phyloP scores from a whole-genome alignment of 495 filamentous ascomycete species.

The Letharia columbiana region DNA sequence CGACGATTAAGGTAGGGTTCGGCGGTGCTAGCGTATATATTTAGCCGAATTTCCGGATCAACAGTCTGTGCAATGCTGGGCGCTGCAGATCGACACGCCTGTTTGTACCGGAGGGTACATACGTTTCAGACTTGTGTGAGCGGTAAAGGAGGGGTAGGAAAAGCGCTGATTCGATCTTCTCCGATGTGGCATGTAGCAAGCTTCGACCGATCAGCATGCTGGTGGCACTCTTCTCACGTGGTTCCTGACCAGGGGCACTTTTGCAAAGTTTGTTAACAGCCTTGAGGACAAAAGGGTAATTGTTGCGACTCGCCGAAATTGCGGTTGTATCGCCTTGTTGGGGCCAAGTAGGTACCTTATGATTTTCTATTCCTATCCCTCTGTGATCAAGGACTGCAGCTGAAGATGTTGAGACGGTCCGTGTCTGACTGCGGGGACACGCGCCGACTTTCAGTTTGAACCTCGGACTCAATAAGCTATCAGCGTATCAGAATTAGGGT shows the following conservation, averaged over 20 bases:
- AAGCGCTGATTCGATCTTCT: slow-evolving; percentile 2
- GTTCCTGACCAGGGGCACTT: background rate
- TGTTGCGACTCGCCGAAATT: background rate
- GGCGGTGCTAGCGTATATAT: background rate
- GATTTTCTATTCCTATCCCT: background rate
- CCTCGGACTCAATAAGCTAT: background rate
- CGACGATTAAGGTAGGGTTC: background rate
- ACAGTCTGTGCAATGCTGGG: background rate
- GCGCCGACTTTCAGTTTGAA: background rate
- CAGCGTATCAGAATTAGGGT: slow-evolving; percentile 5
- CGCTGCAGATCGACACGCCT: slow-evolving; percentile 6
- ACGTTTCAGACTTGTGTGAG: slow-evolving; percentile 14
- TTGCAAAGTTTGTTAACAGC: background rate
- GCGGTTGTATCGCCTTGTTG: background rate
- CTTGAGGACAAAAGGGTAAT: background rate
- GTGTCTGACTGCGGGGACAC: background rate
- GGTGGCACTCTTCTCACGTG: background rate
- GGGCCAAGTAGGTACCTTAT: background rate
- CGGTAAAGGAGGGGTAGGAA: slow-evolving; percentile 9
- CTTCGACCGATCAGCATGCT: background rate
- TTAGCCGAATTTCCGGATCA: background rate
- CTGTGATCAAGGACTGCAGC: background rate
- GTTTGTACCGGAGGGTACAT: background rate
- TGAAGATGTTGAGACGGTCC: background rate
- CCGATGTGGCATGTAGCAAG: background rate